Evolutionary conservation across 1,284 basidiomycete species (phyloP).

Genomic region (Fomitiporia mediterranea): DNA sequence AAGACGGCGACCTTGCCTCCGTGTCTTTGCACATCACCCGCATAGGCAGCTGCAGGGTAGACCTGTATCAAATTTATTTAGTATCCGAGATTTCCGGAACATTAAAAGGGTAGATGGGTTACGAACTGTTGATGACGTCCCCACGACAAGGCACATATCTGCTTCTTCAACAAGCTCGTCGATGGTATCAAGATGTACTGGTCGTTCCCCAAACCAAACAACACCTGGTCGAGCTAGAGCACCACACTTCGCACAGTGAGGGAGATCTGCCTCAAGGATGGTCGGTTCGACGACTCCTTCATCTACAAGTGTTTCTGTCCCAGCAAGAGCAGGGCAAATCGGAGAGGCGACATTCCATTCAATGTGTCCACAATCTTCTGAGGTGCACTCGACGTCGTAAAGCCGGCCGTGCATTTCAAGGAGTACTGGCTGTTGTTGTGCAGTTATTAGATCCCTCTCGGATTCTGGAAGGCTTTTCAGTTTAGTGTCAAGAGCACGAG

Average conservation of each 20-base stretch:
- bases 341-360: constrained; percentile 42
- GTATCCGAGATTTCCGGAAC: background rate
- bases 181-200: constrained; percentile 41
- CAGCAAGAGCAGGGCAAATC: constrained; percentile 45
- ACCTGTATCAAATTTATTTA: constrained; percentile 31
- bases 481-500: constrained; percentile 28
- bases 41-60: constrained; percentile 44
- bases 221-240: constrained; percentile 54
- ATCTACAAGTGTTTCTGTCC: constrained; percentile 46
- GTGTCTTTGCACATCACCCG: constrained; percentile 31
- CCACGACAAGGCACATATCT: constrained; percentile 58
- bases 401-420: constrained; percentile 66
- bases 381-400: constrained; percentile 52
- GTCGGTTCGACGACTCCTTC: constrained; percentile 34
- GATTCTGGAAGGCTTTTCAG: constrained; percentile 13
- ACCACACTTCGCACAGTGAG: constrained; percentile 47
- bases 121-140: constrained; percentile 57
- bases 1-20: constrained; percentile 45
- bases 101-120: background rate
- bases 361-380: constrained; percentile 36
- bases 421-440: constrained; percentile 28
- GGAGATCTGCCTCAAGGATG: constrained; percentile 44
- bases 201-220: constrained; percentile 62
- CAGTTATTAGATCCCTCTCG: constrained; percentile 10
- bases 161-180: constrained; percentile 41